phyloP scores from a whole-genome alignment of 2,329 filamentous ascomycete species.

The Cucurbitaria berberidis region DNA sequence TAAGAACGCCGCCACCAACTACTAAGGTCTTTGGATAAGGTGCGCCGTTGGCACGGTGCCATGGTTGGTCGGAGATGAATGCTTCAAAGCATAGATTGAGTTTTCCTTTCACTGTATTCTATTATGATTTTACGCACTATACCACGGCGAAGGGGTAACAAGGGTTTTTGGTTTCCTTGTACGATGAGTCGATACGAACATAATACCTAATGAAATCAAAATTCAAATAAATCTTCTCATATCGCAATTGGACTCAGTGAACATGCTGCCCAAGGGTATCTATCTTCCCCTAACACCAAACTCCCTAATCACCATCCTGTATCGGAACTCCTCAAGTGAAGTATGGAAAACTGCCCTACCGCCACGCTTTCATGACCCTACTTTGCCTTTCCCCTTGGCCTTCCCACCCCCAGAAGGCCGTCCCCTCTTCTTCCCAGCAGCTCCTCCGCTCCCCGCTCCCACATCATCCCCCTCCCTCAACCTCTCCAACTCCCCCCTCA shows the following conservation, averaged over 20 bases:
- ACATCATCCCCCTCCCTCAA: conserved; percentile 39
- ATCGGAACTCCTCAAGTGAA: no score
- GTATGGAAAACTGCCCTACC: no score
- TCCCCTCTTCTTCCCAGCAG: conserved; percentile 31
- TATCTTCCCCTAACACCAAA: no score
- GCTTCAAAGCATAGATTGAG: conserved; percentile 1
- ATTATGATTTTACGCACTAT: conserved; percentile 15
- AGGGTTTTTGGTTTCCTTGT: conserved; percentile 12
- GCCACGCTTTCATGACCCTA: no score
- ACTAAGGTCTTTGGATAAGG: conserved; percentile 17
- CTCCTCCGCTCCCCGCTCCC: conserved; percentile 14
- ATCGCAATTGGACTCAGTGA: background rate
- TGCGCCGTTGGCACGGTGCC: no score
- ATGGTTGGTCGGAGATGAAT: background rate
- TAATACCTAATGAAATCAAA: conserved; percentile 20
- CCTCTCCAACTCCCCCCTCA: conserved; percentile 71
- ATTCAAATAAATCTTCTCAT: background rate
- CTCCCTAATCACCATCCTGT: no score
- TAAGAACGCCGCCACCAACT: conserved; percentile 35
- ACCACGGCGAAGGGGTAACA: conserved; percentile 1
- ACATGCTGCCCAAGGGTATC: background rate
- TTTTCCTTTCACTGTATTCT: conserved; percentile 4
- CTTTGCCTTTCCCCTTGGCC: conserved; percentile 15
- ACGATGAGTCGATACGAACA: conserved; percentile 8
- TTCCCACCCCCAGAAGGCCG: conserved; percentile 31